A percentile compares a stretch with the other conserved stretches of the same genome.
phyloP scores from a whole-genome alignment of 352 stramenopile genomes.

The Pythium aquatile region DNA sequence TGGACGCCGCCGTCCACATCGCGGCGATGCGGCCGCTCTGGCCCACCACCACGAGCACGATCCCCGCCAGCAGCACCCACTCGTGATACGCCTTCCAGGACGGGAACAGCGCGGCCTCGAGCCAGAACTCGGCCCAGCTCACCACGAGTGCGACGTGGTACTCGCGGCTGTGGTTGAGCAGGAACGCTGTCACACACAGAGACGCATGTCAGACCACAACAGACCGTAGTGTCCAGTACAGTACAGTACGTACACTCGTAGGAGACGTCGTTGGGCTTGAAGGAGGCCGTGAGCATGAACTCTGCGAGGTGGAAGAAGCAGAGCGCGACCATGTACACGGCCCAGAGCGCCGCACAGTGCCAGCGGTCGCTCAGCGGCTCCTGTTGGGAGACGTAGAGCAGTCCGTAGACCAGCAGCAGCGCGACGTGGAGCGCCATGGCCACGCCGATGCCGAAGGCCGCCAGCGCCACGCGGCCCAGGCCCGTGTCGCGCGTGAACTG shows the following conservation, averaged over 20 bases:
- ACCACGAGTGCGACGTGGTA: constrained; percentile 86
- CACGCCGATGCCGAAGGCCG: constrained; percentile 70
- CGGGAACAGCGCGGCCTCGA: constrained; percentile 83
- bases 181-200: constrained; percentile 50
- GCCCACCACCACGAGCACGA: constrained; percentile 78
- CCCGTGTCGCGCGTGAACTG: constrained; percentile 79
- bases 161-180: constrained; percentile 89
- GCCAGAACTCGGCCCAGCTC: constrained; percentile 90
- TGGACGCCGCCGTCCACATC: constrained; percentile 92
- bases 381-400: constrained; percentile 4
- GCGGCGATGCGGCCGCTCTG: constrained; percentile 88
- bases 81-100: constrained; percentile 59
- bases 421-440: constrained; percentile 68
- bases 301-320: constrained; percentile 85
- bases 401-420: constrained; percentile 39
- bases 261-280: constrained; percentile 70
- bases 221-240: background rate
- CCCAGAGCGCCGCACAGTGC: constrained; percentile 64
- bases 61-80: constrained; percentile 52
- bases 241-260: constrained; percentile 62
- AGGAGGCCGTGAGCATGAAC: constrained; percentile 81
- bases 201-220: constrained; percentile 5
- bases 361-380: constrained; percentile 30
- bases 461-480: constrained; percentile 73
- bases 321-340: constrained; percentile 72